Base-by-base conservation (phyloP, 306 rosid genomes). In the Cucurbita maxima region DNA sequence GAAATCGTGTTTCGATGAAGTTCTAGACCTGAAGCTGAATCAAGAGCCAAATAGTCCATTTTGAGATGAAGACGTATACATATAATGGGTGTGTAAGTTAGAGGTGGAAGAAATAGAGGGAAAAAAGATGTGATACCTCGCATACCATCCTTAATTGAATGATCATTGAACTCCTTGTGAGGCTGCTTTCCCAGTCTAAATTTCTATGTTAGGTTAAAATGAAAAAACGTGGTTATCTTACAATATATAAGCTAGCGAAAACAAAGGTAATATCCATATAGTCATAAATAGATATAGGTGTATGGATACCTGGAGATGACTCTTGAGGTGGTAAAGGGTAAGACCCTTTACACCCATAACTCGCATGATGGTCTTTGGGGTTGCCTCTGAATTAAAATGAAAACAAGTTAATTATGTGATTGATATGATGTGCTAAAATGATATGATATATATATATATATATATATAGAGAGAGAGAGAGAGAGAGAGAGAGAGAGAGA, bases 291-390 rank as follows among this genome's bases (percentile, higher is more conserved):
- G 34, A 30, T 30, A 30, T 30, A 30, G 34, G 34, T 30, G 34
- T 30, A 30, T 30, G 34, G 0, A 30, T 73, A 94, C 99, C 96
- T 94, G 99, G 61, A 94, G 99, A 47, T 94, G 99, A 86, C 99
- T 94, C 92, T 94, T 94, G 82, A 94, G 95, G 86, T 94, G 99
- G 92, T 94, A 94, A 83, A 94, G 97, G 66, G 99, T 94, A 20
- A 94, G 97, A 79, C 99, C 99, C 85, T 94, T 94, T 80, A 94
- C 99, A 75, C 97, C 96, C 99, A 94, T 94, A 61, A 91, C 99
- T 83, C 99, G 89, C 99, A 94, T 94, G 82, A 94, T 94, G 60
- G 98, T 91, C 79, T 94, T 94, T 4, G 99, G 99, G 30, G 99
- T 94, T 1, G 99, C 99, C 88, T 94, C 99, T 94, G 87, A 30